A percentile compares a stretch with the other conserved stretches of the same genome.
phyloP scores from a whole-genome alignment of 2,329 filamentous ascomycete species.

The Pseudocercospora fijiensis region DNA sequence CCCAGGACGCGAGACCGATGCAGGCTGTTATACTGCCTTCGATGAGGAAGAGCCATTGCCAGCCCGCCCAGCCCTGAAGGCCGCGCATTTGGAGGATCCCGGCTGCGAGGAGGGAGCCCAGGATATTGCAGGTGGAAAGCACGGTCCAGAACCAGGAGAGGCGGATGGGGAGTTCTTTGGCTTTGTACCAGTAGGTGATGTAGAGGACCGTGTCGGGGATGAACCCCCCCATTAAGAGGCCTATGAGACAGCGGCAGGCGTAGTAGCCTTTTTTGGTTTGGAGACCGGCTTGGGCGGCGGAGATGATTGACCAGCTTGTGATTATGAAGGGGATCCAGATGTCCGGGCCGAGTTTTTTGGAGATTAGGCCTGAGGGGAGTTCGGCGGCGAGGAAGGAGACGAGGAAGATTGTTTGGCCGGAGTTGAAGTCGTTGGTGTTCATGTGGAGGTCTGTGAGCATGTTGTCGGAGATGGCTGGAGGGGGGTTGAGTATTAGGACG shows the following conservation, averaged over 20 bases:
- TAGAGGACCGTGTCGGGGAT: constrained; percentile 53
- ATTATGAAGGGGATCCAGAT: constrained; percentile 47
- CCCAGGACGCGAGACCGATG: constrained; percentile 35
- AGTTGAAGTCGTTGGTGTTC: constrained; percentile 37
- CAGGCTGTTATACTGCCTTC: constrained; percentile 36
- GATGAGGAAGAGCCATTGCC: constrained; percentile 35
- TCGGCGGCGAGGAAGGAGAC: constrained; percentile 39
- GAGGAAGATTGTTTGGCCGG: constrained; percentile 32
- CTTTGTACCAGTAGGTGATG: constrained; percentile 34
- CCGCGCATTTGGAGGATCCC: constrained; percentile 49
- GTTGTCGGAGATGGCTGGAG: constrained; percentile 28
- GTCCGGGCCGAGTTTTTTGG: constrained; percentile 48
- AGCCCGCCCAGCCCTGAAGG: constrained; percentile 31
- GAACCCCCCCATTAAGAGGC: constrained; percentile 41
- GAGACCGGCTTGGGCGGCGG: constrained; percentile 33
- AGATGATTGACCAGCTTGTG: constrained; percentile 46
- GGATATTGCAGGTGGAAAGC: constrained; percentile 33
- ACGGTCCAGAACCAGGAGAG: constrained; percentile 46
- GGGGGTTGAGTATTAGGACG: constrained; percentile 12
- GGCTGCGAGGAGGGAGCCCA: constrained; percentile 51
- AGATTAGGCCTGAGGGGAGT: constrained; percentile 49
- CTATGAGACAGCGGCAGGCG: constrained; percentile 41
- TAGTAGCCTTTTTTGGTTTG: constrained; percentile 40
- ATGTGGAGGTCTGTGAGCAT: constrained; percentile 32
- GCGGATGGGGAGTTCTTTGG: constrained; percentile 44